A percentile compares a stretch with the other conserved stretches of the same genome.
phyloP scores from a whole-genome alignment of 306 rosid species.

The Fagus sylvatica region DNA sequence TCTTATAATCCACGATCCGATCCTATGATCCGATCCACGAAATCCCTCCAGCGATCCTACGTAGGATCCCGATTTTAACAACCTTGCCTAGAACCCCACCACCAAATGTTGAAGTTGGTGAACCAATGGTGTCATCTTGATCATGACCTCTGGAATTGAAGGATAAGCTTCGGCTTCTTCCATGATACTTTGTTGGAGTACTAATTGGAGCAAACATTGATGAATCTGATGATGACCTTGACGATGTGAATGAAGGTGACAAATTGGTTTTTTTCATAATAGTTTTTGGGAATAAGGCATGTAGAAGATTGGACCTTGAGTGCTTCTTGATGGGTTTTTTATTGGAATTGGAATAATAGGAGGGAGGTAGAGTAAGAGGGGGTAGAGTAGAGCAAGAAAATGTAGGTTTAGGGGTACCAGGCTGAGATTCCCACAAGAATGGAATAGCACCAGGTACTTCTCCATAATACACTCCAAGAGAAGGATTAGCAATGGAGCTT shows the following conservation, averaged over 20 bases:
- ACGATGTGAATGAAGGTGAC: slow-evolving; percentile 5
- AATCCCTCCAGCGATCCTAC: too few relatives aligned
- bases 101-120: slow-evolving; percentile 55
- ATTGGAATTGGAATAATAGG: slow-evolving; percentile 36
- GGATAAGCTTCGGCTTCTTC: slow-evolving; percentile 49
- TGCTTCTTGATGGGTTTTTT: slow-evolving; percentile 31
- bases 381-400: slow-evolving; percentile 49
- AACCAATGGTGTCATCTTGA: slow-evolving; percentile 22
- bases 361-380: slow-evolving; percentile 94
- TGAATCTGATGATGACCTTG: slow-evolving; percentile 24
- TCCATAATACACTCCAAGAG: slow-evolving; percentile 61
- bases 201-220: slow-evolving; percentile 23
- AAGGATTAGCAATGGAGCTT: slow-evolving; percentile 54
- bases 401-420: slow-evolving; percentile 84
- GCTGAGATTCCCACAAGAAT: slow-evolving; percentile 85
- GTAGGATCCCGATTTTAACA: too few relatives aligned
- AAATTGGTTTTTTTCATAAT: slow-evolving; percentile 34
- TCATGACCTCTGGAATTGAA: slow-evolving; percentile 37
- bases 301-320: slow-evolving; percentile 50
- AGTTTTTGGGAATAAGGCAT: slow-evolving; percentile 40
- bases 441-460: slow-evolving; percentile 55
- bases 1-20: too few relatives aligned
- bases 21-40: too few relatives aligned
- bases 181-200: background rate
- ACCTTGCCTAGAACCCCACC: slow-evolving; percentile 22